Evolutionary conservation across 176 grass and related monocot genomes (phyloP).

Genomic region (Panicum miliaceum): DNA sequence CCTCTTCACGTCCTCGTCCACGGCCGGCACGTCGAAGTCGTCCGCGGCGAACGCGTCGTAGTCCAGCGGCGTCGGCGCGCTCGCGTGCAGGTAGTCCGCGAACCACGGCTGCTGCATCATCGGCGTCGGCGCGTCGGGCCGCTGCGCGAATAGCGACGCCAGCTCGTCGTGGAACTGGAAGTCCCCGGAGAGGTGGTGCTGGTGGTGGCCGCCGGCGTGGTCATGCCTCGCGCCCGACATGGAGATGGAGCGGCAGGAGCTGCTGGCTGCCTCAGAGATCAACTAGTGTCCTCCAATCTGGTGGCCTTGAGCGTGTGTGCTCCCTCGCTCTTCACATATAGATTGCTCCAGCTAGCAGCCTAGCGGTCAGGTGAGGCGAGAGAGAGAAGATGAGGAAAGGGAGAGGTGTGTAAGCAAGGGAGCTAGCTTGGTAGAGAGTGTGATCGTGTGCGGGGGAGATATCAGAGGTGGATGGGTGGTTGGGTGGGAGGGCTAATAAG

Average conservation of each 20-base stretch:
- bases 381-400: background rate
- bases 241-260: constrained; percentile 8
- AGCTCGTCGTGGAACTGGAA: constrained; percentile 72
- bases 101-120: constrained; percentile 41
- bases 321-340: constrained; percentile 47
- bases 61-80: constrained; percentile 25
- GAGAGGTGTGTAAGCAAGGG: constrained; percentile 40
- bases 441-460: constrained; percentile 47
- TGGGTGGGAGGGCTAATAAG: constrained; percentile 49
- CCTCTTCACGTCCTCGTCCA: constrained; percentile 37
- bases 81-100: constrained; percentile 42
- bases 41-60: constrained; percentile 35
- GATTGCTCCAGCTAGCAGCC: constrained; percentile 1
- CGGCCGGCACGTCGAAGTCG: constrained; percentile 22
- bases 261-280: constrained; percentile 15
- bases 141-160: constrained; percentile 63
- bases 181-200: constrained; percentile 42
- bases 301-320: background rate
- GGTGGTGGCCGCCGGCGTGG: constrained; percentile 20
- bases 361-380: constrained; percentile 16
- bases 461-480: constrained; percentile 43
- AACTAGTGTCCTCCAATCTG: background rate
- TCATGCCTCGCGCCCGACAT: constrained; percentile 57
- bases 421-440: constrained; percentile 32
- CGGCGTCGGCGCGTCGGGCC: background rate